A percentile compares a stretch with the other conserved stretches of the same genome.
phyloP scores from a whole-genome alignment of 495 filamentous ascomycete species.

The Cercophora samala region DNA sequence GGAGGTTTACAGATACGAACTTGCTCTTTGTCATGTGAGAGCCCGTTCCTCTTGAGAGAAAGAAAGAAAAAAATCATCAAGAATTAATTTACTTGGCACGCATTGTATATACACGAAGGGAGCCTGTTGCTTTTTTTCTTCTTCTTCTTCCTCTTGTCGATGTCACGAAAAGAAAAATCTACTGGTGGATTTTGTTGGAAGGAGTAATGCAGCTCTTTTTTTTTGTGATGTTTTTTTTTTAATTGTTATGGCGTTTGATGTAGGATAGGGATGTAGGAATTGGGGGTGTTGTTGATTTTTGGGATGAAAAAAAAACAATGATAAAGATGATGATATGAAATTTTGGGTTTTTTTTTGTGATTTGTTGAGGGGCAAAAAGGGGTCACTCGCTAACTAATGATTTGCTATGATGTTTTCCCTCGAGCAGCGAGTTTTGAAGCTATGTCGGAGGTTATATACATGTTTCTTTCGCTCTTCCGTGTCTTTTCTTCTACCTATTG shows the following conservation, averaged over 20 bases:
- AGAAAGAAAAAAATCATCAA: too few relatives aligned
- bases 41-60: background rate
- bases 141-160: background rate
- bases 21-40: conserved; percentile 52
- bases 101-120: background rate
- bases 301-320: background rate
- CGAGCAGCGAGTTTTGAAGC: too few relatives aligned
- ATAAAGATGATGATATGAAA: background rate
- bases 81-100: background rate
- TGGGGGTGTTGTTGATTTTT: background rate
- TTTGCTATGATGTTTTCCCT: background rate
- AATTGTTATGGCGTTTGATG: background rate
- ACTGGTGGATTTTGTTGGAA: background rate
- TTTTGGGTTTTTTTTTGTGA: background rate
- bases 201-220: background rate
- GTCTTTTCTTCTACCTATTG: too few relatives aligned
- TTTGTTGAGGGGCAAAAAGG: background rate
- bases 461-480: too few relatives aligned
- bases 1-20: conserved; percentile 45
- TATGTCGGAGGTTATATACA: background rate
- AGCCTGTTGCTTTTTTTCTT: too few relatives aligned
- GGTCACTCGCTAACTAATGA: background rate
- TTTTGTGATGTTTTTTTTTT: background rate
- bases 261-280: background rate
- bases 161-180: background rate